phyloP scores from a whole-genome alignment of 2,329 filamentous ascomycete genomes.

The Lecanosticta acicola region DNA sequence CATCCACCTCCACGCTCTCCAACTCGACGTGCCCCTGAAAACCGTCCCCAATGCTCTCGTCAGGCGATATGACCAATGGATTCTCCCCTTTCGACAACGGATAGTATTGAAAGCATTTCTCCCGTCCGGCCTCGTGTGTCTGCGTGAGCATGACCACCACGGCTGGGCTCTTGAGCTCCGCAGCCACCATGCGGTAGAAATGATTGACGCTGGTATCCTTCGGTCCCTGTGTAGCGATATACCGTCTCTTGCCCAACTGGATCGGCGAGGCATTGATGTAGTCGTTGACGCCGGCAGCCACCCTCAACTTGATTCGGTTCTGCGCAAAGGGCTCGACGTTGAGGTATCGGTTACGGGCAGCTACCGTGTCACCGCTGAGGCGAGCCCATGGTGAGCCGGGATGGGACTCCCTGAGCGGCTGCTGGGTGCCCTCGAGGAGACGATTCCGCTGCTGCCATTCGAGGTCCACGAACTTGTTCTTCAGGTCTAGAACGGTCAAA shows the following conservation, averaged over 20 bases:
- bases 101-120: conserved; percentile 90
- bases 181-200: conserved; percentile 90
- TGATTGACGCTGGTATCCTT: conserved; percentile 70
- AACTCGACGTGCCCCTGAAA: conserved; percentile 66
- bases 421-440: conserved; percentile 42
- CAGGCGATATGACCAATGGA: conserved; percentile 24
- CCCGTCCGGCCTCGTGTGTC: conserved; percentile 67
- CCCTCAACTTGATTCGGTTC: conserved; percentile 75
- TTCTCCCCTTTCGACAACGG: conserved; percentile 29
- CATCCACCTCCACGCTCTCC: conserved; percentile 50
- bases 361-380: conserved; percentile 52
- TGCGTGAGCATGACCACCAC: conserved; percentile 95
- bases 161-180: conserved; percentile 52
- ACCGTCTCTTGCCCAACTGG: conserved; percentile 48
- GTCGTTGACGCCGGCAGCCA: conserved; percentile 58
- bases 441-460: conserved; percentile 56
- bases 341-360: conserved; percentile 70
- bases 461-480: conserved; percentile 56
- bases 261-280: conserved; percentile 51
- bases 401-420: conserved; percentile 32
- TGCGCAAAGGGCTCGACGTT: conserved; percentile 89
- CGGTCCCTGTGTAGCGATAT: conserved; percentile 87
- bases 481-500: conserved; percentile 47
- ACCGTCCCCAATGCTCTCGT: conserved; percentile 32
- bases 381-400: conserved; percentile 54